phyloP scores from a whole-genome alignment of 2,329 filamentous ascomycete genomes.

The Rhynchosporium graminicola region DNA sequence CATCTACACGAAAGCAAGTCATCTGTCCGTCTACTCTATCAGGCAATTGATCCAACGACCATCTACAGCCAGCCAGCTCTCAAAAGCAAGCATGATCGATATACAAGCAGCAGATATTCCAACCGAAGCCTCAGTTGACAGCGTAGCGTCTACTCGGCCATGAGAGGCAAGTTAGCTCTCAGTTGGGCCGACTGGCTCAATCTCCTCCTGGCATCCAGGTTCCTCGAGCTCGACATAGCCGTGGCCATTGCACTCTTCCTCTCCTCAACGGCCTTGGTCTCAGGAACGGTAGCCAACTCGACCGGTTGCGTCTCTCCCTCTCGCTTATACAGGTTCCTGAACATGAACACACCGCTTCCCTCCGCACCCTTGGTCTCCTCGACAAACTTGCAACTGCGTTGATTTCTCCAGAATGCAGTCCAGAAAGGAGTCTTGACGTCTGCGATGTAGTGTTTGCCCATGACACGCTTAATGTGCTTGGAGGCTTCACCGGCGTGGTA shows the following conservation, averaged over 20 bases:
- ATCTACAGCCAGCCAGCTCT: not conserved
- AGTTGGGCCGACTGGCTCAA: slow-evolving; percentile 37
- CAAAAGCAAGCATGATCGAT: slow-evolving; percentile 2
- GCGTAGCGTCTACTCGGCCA: slow-evolving; percentile 31
- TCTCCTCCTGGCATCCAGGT: slow-evolving; percentile 35
- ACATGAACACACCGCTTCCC: slow-evolving; percentile 41
- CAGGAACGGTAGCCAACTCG: slow-evolving; percentile 24
- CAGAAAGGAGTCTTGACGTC: slow-evolving; percentile 44
- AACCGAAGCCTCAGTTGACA: not conserved
- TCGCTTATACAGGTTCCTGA: slow-evolving; percentile 38
- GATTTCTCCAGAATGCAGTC: slow-evolving; percentile 41
- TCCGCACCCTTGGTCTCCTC: slow-evolving; percentile 40
- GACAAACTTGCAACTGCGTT: slow-evolving; percentile 41
- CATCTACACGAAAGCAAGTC: not conserved
- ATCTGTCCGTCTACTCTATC: not conserved
- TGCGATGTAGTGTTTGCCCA: slow-evolving; percentile 53
- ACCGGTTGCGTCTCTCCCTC: slow-evolving; percentile 32
- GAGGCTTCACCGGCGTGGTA: slow-evolving; percentile 63
- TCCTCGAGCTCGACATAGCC: slow-evolving; percentile 34
- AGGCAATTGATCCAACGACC: not conserved
- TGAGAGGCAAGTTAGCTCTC: slow-evolving; percentile 34
- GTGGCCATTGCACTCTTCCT: slow-evolving; percentile 31
- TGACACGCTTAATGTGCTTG: slow-evolving; percentile 55
- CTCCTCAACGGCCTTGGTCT: slow-evolving; percentile 21
- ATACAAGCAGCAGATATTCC: not conserved